Evolutionary conservation across 257 asterid species (phyloP).

Genomic region (Paraleonurus japonicus): DNA sequence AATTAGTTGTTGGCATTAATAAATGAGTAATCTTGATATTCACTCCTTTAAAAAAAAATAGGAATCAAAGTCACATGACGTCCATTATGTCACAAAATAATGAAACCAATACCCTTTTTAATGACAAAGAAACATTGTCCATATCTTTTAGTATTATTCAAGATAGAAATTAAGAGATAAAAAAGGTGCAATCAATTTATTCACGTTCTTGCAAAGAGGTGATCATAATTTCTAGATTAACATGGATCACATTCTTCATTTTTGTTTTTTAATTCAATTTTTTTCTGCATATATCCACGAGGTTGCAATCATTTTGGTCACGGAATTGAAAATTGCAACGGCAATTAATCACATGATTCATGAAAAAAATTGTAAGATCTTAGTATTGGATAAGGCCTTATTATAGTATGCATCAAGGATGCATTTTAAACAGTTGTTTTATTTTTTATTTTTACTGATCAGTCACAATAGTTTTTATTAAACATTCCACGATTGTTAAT

Average conservation of each 20-base stretch:
- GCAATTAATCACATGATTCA: constrained; percentile 44
- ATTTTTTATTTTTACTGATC: too few relatives aligned
- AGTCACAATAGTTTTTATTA: too few relatives aligned
- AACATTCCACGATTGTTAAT: too few relatives aligned
- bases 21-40: constrained; percentile 29
- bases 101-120: constrained; percentile 19
- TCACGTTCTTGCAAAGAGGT: constrained; percentile 39
- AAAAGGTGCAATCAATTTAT: constrained; percentile 9
- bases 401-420: too few relatives aligned
- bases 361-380: constrained; percentile 5
- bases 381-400: constrained; percentile 30
- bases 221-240: constrained; percentile 21
- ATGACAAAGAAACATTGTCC: constrained; percentile 29
- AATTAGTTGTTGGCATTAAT: constrained; percentile 19
- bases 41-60: constrained; percentile 25
- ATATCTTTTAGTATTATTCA: constrained; percentile 16
- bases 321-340: constrained; percentile 32
- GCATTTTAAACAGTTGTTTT: too few relatives aligned
- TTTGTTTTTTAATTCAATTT: not conserved
- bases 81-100: constrained; percentile 22
- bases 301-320: constrained; percentile 39
- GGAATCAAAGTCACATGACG: constrained; percentile 40
- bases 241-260: constrained; percentile 21
- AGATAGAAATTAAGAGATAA: not conserved
- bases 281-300: constrained; percentile 1